Conservation (phyloP, 1,284 basidiomycete species). For the Irpex sp. region DNA sequence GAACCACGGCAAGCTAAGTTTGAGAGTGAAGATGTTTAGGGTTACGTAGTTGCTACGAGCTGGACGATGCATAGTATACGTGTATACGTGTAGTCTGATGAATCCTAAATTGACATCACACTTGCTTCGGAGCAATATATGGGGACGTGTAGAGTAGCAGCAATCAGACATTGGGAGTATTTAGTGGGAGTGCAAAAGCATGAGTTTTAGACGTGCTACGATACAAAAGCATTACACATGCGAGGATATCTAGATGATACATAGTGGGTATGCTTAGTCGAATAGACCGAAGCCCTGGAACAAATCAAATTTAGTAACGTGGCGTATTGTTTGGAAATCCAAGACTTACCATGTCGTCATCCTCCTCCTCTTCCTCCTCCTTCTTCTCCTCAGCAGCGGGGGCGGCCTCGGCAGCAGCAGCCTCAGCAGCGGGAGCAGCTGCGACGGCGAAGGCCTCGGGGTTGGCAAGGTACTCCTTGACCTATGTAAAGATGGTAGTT, state of each 20-base stretch:
- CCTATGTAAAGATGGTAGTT: constrained; percentile 40
- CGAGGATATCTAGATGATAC: neutral
- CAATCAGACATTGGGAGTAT: neutral
- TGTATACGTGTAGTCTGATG: too few relatives aligned
- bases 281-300: constrained; percentile 87
- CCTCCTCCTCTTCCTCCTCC: constrained; percentile 78
- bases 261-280: constrained; percentile 46
- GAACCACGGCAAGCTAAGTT: neutral
- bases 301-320: too few relatives aligned
- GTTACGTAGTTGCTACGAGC: too few relatives aligned
- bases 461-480: constrained; percentile 96
- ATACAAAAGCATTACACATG: constrained; percentile 10
- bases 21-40: too few relatives aligned
- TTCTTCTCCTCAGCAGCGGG: constrained; percentile 48
- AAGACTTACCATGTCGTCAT: constrained; percentile 81
- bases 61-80: too few relatives aligned
- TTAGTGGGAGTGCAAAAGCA: neutral
- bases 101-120: too few relatives aligned
- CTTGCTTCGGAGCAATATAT: too few relatives aligned
- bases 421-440: constrained; percentile 58
- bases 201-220: neutral
- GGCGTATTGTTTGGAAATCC: too few relatives aligned
- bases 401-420: constrained; percentile 42
- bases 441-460: constrained; percentile 91
- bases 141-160: too few relatives aligned